Evolutionary conservation across 2,329 filamentous ascomycete genomes (phyloP), one percentile per base, ranked within the genome.

Genomic region (Fusarium illudens): DNA sequence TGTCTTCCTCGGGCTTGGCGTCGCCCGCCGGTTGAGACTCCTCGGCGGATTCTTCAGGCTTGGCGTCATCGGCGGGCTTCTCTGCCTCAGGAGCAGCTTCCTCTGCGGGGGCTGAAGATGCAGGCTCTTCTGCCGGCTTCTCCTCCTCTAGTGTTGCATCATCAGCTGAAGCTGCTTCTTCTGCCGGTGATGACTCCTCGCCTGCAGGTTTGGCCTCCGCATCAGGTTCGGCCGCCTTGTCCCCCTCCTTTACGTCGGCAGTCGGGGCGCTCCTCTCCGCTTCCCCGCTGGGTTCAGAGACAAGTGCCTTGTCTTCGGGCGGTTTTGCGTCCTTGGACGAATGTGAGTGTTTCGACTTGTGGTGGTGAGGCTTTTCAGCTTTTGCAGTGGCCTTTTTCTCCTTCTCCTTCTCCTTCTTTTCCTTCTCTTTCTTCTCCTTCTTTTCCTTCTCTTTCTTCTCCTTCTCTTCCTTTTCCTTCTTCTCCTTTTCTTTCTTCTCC

Each of bases 391-490:
- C 44, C 48, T 70, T 70, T 32, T 68, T 70, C 52, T 58, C 65
- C 46, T 71, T 60, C 29, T 64, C 58, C 10, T 52, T 53, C 25
- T 62, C 49, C 19, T 54, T 60, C 13, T 71, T 62, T 8, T 68
- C 63, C 62, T 71, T 59, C 10, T 63, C 27, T 39, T 67, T 66
- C n/a, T 60, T 37, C 29, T 69, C 66, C 48, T 67, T 44, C 34
- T 72, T 56, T 19, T 63, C 39, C 15, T 68, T 33, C 7, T 67
- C 39, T 15, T 94, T 93, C 77, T 89, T 90, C 48, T 86, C 86
- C 84, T 68, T 54, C 37, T 86, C 85, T 84, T 69, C 32, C 30
- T 70, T 64, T 33, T 67, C 60, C 42, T 73, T 69, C n/a, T 71
- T 62, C 55, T 70, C 71, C 50, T 65, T 65, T 42, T 70, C 72